Evolutionary conservation across 768 basidiomycete genomes (phyloP).

Genomic region (Leucosporidium scottii): DNA sequence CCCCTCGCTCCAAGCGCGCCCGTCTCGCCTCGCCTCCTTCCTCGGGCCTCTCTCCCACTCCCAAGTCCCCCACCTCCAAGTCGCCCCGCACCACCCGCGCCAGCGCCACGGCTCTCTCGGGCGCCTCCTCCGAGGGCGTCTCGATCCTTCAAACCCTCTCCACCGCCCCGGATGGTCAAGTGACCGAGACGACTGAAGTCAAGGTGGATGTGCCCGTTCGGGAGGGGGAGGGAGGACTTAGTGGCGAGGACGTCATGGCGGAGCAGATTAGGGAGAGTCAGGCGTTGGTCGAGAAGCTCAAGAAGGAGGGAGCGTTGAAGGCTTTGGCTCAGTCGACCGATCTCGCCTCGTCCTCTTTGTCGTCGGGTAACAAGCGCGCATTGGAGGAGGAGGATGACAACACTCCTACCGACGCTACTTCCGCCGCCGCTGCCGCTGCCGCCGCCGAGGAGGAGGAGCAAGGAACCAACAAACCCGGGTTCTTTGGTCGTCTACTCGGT

Average conservation of each 20-base stretch:
- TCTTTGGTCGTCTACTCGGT: too few relatives aligned
- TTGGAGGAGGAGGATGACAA: constrained; percentile 20
- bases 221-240: not conserved
- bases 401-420: constrained; percentile 11
- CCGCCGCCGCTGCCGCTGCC: not conserved
- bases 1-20: constrained; percentile 27
- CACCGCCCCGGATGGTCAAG: constrained; percentile 11
- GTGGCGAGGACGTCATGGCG: constrained; percentile 10
- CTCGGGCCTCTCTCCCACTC: constrained; percentile 4
- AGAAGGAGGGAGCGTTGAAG: constrained; percentile 17
- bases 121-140: constrained; percentile 18
- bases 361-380: constrained; percentile 20
- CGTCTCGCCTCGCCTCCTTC: constrained; percentile 17
- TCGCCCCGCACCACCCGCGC: too few relatives aligned
- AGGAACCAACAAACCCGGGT: not conserved
- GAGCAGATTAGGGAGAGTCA: constrained; percentile 27
- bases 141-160: constrained; percentile 31
- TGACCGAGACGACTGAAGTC: constrained; percentile 33
- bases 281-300: constrained; percentile 32
- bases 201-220: constrained; percentile 26
- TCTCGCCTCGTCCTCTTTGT: not conserved
- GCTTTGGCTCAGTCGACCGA: constrained; percentile 7
- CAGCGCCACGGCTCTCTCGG: constrained; percentile 13
- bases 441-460: too few relatives aligned
- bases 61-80: not conserved